Base-by-base conservation (phyloP, 2,329 filamentous ascomycete genomes). In the Penicillium sp. region DNA sequence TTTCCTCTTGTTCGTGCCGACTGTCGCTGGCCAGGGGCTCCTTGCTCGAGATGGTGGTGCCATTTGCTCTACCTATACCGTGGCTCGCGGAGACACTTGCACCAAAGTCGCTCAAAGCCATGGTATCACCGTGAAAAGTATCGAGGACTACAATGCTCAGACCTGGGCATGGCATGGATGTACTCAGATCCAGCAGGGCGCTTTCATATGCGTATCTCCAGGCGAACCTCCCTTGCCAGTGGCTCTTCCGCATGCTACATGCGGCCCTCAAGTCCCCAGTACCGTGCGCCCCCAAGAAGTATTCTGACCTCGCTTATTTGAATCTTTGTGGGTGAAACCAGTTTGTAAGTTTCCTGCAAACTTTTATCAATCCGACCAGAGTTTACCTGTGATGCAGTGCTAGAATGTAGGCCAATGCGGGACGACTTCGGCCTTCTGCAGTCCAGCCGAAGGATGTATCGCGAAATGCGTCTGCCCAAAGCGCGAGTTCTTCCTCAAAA, bases 141-240 rank as follows among this genome's bases (percentile, higher is more conserved):
- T 85, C n/a, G 72, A 78, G 35, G 58, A 56, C 0, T 75, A 72
- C 44, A 82, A 82, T 63, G 73, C 70, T 14, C 66, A 73, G 1
- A 81, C 77, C 5, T 82, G 77, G 77, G 78, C 70, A 35, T 81
- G 77, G 77, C 63, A 41, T 22, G 77, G 76, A 6, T 82, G 79
- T 61, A 51, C 64, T 3, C 50, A 69, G 11, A 53, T 82, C 4
- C 56, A 62, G n/a, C 54, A 65, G 18, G 70, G 71, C 1, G 50
- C 56, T 3, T 68, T 64, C 6, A 77, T 81, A 6, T 82, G 79
- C 53, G 55, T 81, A 0, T 78, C 75, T 58, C 55, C 62, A 0
- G 79, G 79, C 2, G 61, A 59, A 6, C 72, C 79, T 2, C 75
- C 77, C 1, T 73, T 81, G 67, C 80, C 80, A 5, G 70, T 74